Evolutionary conservation across 2,329 filamentous ascomycete genomes (phyloP).

Genomic region (Arthrobotrys conoides): DNA sequence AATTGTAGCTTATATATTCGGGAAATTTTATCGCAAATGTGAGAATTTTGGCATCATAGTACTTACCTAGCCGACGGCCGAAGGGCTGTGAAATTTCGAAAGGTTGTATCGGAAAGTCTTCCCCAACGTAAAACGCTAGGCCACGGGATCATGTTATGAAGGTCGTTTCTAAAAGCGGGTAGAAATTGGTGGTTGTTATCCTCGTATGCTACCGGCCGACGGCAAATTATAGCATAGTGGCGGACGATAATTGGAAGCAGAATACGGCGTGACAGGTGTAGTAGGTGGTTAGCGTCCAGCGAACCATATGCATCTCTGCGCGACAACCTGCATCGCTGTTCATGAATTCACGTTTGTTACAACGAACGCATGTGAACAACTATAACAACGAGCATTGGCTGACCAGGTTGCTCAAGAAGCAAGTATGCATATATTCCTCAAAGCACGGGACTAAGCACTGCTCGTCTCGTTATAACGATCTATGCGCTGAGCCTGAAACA

Average conservation of each 20-base stretch:
- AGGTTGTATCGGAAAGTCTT: conserved; percentile 16
- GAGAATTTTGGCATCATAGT: conserved; percentile 24
- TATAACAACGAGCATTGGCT: background rate
- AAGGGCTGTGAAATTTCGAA: conserved; percentile 9
- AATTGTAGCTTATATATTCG: conserved; percentile 9
- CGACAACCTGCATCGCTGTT: conserved; percentile 6
- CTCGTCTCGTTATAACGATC: conserved; percentile 2
- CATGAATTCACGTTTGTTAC: background rate
- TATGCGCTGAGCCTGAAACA: conserved; percentile 29
- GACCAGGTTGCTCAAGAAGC: conserved; percentile 4
- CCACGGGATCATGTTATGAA: conserved; percentile 50
- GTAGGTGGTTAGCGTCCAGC: background rate
- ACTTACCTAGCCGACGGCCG: background rate
- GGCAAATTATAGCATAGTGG: background rate
- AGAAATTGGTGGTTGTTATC: background rate
- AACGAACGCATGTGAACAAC: background rate
- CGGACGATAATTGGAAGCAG: background rate
- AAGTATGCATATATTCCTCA: background rate
- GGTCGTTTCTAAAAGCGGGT: conserved; percentile 41
- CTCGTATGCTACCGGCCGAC: background rate
- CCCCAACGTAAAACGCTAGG: background rate
- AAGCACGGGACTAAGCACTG: conserved; percentile 3
- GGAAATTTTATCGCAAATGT: conserved; percentile 22
- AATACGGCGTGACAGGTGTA: background rate
- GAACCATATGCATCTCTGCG: background rate